Evolutionary conservation across 495 filamentous ascomycete genomes (phyloP).

Genomic region (Lophiotrema nucula): DNA sequence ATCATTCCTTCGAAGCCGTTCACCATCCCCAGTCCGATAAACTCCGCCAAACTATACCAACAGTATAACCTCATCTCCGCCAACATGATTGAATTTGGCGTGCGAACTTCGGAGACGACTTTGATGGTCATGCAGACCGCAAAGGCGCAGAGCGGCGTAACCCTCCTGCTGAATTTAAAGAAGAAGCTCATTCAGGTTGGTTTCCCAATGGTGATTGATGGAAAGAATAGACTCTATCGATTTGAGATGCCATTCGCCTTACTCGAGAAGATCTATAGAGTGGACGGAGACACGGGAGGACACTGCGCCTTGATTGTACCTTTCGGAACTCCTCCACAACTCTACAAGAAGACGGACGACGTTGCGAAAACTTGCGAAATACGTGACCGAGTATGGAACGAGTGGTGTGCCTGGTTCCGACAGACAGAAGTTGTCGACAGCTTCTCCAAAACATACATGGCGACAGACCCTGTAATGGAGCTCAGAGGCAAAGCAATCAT

Average conservation of each 20-base stretch:
- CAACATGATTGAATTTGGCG: slow-evolving; percentile 47
- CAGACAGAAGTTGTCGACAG: slow-evolving; percentile 66
- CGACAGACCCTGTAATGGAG: slow-evolving; percentile 51
- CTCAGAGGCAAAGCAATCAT: slow-evolving; percentile 59
- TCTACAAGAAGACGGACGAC: slow-evolving; percentile 54
- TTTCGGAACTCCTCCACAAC: slow-evolving; percentile 63
- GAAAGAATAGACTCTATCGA: slow-evolving; percentile 40
- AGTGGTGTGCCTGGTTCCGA: slow-evolving; percentile 70
- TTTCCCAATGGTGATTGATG: slow-evolving; percentile 26
- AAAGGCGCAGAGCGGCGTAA: slow-evolving; percentile 15
- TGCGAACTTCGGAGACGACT: slow-evolving; percentile 46
- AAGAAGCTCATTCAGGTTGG: slow-evolving; percentile 39
- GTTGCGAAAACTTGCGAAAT: slow-evolving; percentile 43
- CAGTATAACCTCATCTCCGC: slow-evolving; percentile 26
- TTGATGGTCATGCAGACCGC: slow-evolving; percentile 54
- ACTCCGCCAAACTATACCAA: slow-evolving; percentile 23
- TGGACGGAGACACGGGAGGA: slow-evolving; percentile 36
- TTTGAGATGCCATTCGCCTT: slow-evolving; percentile 65
- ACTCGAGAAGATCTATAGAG: slow-evolving; percentile 55
- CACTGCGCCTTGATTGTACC: slow-evolving; percentile 54
- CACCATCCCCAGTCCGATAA: slow-evolving; percentile 29
- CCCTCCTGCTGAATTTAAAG: slow-evolving; percentile 38
- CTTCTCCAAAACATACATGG: slow-evolving; percentile 35
- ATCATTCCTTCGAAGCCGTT: not conserved
- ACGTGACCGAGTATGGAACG: slow-evolving; percentile 53